phyloP scores from a whole-genome alignment of 2,329 filamentous ascomycete genomes.

The Phialemoniopsis sp. region DNA sequence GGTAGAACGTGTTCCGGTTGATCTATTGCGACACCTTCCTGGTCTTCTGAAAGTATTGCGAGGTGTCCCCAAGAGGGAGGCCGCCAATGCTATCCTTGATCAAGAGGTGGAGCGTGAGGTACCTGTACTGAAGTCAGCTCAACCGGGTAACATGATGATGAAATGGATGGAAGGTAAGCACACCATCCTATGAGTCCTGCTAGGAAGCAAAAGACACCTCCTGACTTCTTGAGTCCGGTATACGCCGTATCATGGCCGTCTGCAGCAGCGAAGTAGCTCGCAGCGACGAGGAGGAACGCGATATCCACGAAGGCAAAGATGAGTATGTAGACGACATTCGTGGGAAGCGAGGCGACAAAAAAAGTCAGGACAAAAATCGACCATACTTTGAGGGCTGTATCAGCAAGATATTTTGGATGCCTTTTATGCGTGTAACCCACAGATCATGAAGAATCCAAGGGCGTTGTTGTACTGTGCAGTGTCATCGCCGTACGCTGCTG shows the following conservation, averaged over 20 bases:
- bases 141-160: too few species aligned
- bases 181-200: constrained; percentile 19
- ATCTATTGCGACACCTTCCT: too few species aligned
- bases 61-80: too few species aligned
- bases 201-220: constrained; percentile 17
- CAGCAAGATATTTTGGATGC: constrained; percentile 5
- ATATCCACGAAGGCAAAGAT: constrained; percentile 16
- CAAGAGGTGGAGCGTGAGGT: too few species aligned
- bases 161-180: background rate
- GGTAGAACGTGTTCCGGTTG: too few species aligned
- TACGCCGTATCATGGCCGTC: constrained; percentile 12
- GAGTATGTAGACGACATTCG: constrained; percentile 16
- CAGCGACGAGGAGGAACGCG: constrained; percentile 13
- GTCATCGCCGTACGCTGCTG: constrained; percentile 16
- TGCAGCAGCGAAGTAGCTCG: constrained; percentile 18
- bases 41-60: too few species aligned
- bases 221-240: constrained; percentile 13
- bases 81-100: too few species aligned
- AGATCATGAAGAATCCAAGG: constrained; percentile 17
- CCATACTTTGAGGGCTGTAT: too few species aligned
- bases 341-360: constrained; percentile 17
- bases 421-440: constrained; percentile 12
- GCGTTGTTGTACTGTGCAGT: constrained; percentile 16
- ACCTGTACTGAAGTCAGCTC: too few species aligned
- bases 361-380: constrained; percentile 7